phyloP scores from a whole-genome alignment of 2,329 filamentous ascomycete genomes.

The Sporothrix dimorphospora region DNA sequence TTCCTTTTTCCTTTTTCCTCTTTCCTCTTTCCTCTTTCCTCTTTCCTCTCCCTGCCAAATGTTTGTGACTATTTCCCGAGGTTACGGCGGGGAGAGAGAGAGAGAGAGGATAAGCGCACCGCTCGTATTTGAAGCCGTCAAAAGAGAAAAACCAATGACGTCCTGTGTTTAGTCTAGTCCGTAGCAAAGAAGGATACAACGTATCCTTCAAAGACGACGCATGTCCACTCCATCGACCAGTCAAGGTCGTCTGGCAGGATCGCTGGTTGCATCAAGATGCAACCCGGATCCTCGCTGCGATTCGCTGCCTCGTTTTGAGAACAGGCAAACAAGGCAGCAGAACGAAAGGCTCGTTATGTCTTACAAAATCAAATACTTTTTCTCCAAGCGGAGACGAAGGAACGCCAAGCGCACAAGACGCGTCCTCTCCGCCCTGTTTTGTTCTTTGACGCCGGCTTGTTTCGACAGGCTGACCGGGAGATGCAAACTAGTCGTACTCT shows the following conservation, averaged over 20 bases:
- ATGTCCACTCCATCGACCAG: not conserved
- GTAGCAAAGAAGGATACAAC: not conserved
- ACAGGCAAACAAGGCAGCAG: not conserved
- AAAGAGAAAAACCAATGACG: not conserved
- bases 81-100: not conserved
- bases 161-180: too few relatives aligned
- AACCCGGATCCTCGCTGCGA: not conserved
- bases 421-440: not conserved
- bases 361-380: not conserved
- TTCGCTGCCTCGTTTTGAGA: not conserved
- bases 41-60: not conserved
- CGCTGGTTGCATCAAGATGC: slow-evolving; percentile 1
- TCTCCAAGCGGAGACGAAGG: not conserved
- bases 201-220: not conserved
- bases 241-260: not conserved
- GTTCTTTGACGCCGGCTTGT: not conserved
- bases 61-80: not conserved
- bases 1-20: not conserved
- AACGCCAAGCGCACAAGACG: not conserved
- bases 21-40: not conserved
- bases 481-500: too few relatives aligned
- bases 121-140: slow-evolving; percentile 14
- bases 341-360: not conserved
- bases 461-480: not conserved
- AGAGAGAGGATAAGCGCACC: not conserved